Conservation (phyloP, 225 moss, liverwort and hornwort species). For the Marchantia polymorpha region DNA sequence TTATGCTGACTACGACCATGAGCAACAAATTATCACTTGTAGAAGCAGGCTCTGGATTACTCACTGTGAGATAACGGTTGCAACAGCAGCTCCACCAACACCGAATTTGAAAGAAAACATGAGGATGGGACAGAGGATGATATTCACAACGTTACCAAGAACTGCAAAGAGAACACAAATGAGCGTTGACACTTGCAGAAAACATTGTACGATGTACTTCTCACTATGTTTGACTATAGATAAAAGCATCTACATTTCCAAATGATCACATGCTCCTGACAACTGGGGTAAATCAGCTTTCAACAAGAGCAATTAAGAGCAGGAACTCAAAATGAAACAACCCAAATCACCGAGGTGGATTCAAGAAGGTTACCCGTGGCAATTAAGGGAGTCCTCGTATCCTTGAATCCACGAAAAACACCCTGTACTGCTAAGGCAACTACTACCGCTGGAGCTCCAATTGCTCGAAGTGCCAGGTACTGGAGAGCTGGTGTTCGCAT, state of each 20-base stretch:
- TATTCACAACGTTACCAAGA: slow-evolving; percentile 75
- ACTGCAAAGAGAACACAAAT: slow-evolving; percentile 42
- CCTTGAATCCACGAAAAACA: slow-evolving; percentile 93
- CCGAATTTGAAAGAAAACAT: slow-evolving; percentile 73
- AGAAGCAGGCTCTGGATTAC: slow-evolving; percentile 24
- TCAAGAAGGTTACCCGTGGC: slow-evolving; percentile 53
- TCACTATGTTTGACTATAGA: too few species aligned
- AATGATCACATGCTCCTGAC: too few species aligned
- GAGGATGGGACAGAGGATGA: slow-evolving; percentile 72
- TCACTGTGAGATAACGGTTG: slow-evolving; percentile 86
- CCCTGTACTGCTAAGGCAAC: slow-evolving; percentile 85
- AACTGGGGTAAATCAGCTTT: too few species aligned
- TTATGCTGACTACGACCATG: background rate
- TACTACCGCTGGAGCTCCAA: slow-evolving; percentile 92
- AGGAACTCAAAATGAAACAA: too few species aligned
- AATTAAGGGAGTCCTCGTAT: slow-evolving; percentile 86
- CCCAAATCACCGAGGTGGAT: too few species aligned
- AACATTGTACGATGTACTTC: background rate
- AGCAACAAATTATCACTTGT: background rate
- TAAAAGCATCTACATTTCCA: too few species aligned
- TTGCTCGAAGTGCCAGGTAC: slow-evolving; percentile 68
- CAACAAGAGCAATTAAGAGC: too few species aligned
- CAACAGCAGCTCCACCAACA: slow-evolving; percentile 85
- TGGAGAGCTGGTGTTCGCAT: slow-evolving; percentile 78
- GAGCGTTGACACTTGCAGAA: background rate